Evolutionary conservation across 257 asterid species (phyloP).

Genomic region (Petunia secreta): DNA sequence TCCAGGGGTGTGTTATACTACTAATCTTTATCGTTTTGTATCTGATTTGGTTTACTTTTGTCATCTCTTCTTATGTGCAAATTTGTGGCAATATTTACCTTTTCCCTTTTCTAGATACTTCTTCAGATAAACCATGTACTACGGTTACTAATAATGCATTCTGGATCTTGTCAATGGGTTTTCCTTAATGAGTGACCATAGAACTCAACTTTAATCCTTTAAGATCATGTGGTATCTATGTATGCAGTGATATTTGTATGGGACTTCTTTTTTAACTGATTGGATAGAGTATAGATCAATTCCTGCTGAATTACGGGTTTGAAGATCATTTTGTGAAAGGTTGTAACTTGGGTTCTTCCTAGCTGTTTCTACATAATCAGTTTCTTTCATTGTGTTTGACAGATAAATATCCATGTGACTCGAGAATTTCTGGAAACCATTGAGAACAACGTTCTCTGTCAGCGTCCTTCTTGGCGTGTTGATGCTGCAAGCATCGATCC

Average conservation of each 20-base stretch:
- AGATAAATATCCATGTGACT: constrained; percentile 71
- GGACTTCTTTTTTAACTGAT: background rate
- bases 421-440: constrained; percentile 87
- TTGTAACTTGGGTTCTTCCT: constrained; percentile 11
- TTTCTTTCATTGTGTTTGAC: constrained; percentile 26
- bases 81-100: background rate
- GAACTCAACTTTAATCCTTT: background rate
- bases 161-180: background rate
- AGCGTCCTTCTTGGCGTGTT: constrained; percentile 92
- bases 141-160: background rate
- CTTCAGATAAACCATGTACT: background rate
- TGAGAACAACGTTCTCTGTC: constrained; percentile 64
- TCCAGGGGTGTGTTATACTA: constrained; percentile 69
- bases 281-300: background rate
- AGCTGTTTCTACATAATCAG: constrained; percentile 6
- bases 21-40: background rate
- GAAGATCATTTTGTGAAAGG: background rate
- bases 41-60: constrained; percentile 8
- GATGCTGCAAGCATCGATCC: constrained; percentile 81
- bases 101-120: background rate
- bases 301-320: background rate
- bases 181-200: background rate
- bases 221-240: background rate
- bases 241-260: background rate
- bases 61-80: background rate